Evolutionary conservation across 192 early-diverging fungal species (phyloP).

Genomic region (Phlyctochytrium planicorne): DNA sequence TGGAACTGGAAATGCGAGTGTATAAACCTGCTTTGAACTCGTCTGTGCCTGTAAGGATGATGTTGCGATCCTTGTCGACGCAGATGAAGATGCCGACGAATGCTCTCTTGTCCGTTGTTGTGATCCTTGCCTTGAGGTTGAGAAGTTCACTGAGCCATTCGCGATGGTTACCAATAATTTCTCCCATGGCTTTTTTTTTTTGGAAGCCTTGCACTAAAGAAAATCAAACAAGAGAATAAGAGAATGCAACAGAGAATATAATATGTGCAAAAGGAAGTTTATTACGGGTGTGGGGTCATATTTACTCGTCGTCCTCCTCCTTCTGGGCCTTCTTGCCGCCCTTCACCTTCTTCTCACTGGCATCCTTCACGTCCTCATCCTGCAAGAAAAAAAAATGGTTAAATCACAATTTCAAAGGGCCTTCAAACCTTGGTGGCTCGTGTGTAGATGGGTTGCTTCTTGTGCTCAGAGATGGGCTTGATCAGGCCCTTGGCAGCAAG

Average conservation of each 20-base stretch:
- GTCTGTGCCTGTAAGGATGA: constrained; percentile 67
- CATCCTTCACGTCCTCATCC: not conserved
- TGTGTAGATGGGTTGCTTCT: constrained; percentile 75
- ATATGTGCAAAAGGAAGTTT: too few species aligned
- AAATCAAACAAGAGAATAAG: too few species aligned
- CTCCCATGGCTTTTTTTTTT: not conserved
- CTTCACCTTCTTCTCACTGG: not conserved
- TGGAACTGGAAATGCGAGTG: too few species aligned
- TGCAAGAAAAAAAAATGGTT: not conserved
- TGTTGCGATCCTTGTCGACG: constrained; percentile 70
- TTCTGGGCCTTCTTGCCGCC: not conserved
- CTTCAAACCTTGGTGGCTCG: constrained; percentile 49
- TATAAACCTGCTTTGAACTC: constrained; percentile 59
- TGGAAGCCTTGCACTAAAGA: not conserved
- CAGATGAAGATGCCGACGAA: constrained; percentile 74
- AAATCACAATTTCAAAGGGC: not conserved
- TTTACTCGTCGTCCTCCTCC: not conserved
- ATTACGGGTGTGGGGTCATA: not conserved
- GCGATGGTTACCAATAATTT: too few species aligned
- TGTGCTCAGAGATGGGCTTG: constrained; percentile 86
- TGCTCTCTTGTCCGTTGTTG: constrained; percentile 63
- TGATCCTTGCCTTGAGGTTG: constrained; percentile 41
- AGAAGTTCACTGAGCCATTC: too few species aligned
- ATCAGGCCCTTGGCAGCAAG: constrained; percentile 90
- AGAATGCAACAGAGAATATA: too few species aligned